These are phyloP conservation scores for Coniochaeta pulveracea DNA, from an alignment of 2,329 filamentous ascomycete species.

Conservation along the genomic window DNA sequence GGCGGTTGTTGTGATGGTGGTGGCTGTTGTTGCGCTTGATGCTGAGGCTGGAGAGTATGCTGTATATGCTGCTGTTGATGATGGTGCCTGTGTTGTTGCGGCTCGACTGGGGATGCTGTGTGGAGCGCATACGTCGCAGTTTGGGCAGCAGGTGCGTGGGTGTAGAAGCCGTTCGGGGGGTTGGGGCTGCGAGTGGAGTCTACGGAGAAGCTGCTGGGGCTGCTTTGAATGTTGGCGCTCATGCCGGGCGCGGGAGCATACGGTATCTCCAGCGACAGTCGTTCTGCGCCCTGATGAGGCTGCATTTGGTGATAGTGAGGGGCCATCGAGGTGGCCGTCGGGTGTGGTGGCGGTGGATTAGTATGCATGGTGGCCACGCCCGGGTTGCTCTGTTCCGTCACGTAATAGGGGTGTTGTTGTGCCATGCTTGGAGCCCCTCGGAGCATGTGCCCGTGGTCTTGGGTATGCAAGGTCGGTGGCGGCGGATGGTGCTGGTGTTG, in stretches of 20 bases:
- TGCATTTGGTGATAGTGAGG: constrained; percentile 36
- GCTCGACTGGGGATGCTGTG: constrained; percentile 33
- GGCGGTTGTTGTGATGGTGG: no score
- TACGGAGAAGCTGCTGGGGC: constrained; percentile 46
- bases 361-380: constrained; percentile 48
- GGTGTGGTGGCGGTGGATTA: constrained; percentile 21
- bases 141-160: constrained; percentile 35
- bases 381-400: constrained; percentile 50
- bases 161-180: constrained; percentile 44
- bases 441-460: constrained; percentile 34
- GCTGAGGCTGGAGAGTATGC: no score
- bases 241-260: constrained; percentile 33
- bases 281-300: constrained; percentile 13
- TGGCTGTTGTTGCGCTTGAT: no score
- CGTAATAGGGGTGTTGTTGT: constrained; percentile 36
- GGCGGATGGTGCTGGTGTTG: constrained; percentile 7
- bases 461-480: constrained; percentile 12
- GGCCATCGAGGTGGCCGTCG: constrained; percentile 21
- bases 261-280: constrained; percentile 35
- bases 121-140: constrained; percentile 36
- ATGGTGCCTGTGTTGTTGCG: no score
- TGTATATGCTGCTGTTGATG: no score
- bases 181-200: constrained; percentile 39
- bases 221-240: constrained; percentile 42
- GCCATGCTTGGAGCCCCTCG: constrained; percentile 36